These are phyloP conservation scores for Incumbomyces lentus DNA, from an alignment of 2,329 filamentous ascomycete species.

Conservation along the genomic window DNA sequence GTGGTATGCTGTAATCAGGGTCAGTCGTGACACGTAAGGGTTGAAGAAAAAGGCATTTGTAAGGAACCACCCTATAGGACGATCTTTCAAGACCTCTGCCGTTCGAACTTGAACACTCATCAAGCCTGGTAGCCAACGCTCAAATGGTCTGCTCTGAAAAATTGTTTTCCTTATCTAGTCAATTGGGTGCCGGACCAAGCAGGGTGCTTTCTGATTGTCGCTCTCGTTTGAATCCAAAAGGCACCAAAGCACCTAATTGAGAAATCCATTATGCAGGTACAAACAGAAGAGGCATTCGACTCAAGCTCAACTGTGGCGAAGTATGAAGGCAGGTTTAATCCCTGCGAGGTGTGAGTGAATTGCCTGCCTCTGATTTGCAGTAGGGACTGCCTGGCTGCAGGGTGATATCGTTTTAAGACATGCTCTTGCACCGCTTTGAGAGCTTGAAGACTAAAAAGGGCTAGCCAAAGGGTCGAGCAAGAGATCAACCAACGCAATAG, in stretches of 20 bases:
- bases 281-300: background rate
- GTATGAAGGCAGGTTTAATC: background rate
- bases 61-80: too few species aligned
- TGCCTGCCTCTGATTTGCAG: too few species aligned
- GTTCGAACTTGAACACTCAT: background rate
- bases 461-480: background rate
- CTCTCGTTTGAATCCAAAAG: background rate
- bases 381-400: background rate
- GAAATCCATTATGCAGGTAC: conserved; percentile 2
- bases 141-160: background rate
- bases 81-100: too few species aligned
- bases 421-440: too few species aligned
- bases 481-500: background rate
- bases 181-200: background rate
- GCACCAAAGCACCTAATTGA: background rate
- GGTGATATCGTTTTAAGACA: background rate
- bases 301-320: conserved; percentile 1
- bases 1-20: too few species aligned
- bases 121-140: too few species aligned
- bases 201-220: background rate
- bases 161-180: background rate
- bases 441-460: background rate
- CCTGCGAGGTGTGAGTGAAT: too few species aligned
- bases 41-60: too few species aligned
- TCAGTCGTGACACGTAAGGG: too few species aligned